phyloP scores from a whole-genome alignment of 257 asterid genomes.

The Gentiana straminea region DNA sequence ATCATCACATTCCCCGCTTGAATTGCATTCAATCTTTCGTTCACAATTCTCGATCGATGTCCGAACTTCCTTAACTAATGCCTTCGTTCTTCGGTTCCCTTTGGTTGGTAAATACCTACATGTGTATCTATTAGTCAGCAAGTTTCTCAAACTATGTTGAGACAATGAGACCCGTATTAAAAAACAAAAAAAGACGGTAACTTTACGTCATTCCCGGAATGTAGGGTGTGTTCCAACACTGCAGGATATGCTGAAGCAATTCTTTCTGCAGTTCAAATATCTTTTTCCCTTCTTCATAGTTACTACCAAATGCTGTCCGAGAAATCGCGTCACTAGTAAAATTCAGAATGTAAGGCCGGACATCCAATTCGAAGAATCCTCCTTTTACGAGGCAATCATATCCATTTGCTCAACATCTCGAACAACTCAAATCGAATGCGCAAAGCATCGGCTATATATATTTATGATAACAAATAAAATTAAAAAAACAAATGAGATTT shows the following conservation, averaged over 20 bases:
- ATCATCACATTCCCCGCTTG: slow-evolving; percentile 2
- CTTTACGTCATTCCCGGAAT: slow-evolving; percentile 5
- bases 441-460: slow-evolving; percentile 9
- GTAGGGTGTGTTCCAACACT: slow-evolving; percentile 3
- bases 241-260: slow-evolving; percentile 1
- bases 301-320: slow-evolving; percentile 16
- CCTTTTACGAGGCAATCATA: slow-evolving; percentile 4
- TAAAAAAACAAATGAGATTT: neutral
- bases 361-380: slow-evolving; percentile 13
- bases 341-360: slow-evolving; percentile 10
- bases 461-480: neutral
- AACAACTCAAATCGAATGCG: slow-evolving; percentile 9
- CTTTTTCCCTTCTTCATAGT: slow-evolving; percentile 17
- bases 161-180: neutral
- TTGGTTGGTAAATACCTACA: slow-evolving; percentile 38
- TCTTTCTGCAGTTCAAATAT: slow-evolving; percentile 12
- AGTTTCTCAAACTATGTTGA: no score
- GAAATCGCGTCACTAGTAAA: slow-evolving; percentile 14
- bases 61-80: slow-evolving; percentile 24
- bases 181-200: neutral
- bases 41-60: slow-evolving; percentile 16
- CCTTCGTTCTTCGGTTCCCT: slow-evolving; percentile 28
- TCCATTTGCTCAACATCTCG: slow-evolving; percentile 17
- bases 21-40: slow-evolving; percentile 9
- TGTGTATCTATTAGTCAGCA: neutral